Percentiles rank a stretch among this genome's conserved stretches.
Evolutionary conservation across 345 rosid species (phyloP).

Genomic region (Trapa bicornis): DNA sequence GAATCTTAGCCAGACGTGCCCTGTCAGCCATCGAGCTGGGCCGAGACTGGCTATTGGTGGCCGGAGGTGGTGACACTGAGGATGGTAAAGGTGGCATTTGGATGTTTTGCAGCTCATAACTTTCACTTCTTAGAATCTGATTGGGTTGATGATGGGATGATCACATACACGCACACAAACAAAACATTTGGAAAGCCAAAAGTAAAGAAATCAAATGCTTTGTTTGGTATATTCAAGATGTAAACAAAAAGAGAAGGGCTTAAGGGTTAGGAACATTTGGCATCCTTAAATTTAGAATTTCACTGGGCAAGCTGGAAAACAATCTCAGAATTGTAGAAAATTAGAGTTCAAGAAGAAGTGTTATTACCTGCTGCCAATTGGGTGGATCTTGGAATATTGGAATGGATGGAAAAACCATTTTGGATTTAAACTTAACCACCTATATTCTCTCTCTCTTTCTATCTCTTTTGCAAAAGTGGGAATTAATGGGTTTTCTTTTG

Average conservation of each 20-base stretch:
- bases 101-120: slow-evolving; percentile 6
- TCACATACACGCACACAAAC: background rate
- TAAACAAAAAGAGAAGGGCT: slow-evolving; percentile 15
- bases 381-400: slow-evolving; percentile 53
- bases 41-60: slow-evolving; percentile 21
- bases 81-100: slow-evolving; percentile 16
- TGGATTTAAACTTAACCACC: background rate
- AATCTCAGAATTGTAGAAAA: background rate
- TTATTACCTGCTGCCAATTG: slow-evolving; percentile 44
- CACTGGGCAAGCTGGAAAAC: background rate
- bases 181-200: background rate
- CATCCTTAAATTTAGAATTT: slow-evolving; percentile 9
- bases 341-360: background rate
- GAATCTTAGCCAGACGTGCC: slow-evolving; percentile 44
- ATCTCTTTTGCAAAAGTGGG: slow-evolving; percentile 9
- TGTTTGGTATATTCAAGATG: slow-evolving; percentile 36
- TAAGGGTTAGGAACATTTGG: slow-evolving; percentile 18
- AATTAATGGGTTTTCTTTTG: slow-evolving; percentile 7
- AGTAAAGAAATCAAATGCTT: slow-evolving; percentile 4
- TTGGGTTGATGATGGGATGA: slow-evolving; percentile 23
- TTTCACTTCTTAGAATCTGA: slow-evolving; percentile 14
- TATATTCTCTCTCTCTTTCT: too few species aligned
- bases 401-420: slow-evolving; percentile 51
- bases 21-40: slow-evolving; percentile 42
- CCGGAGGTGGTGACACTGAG: slow-evolving; percentile 10